Percentiles rank a stretch among this genome's conserved stretches.
Evolutionary conservation across 164 flowering plant genomes (phyloP).

Genomic region (Taxillus chinensis): DNA sequence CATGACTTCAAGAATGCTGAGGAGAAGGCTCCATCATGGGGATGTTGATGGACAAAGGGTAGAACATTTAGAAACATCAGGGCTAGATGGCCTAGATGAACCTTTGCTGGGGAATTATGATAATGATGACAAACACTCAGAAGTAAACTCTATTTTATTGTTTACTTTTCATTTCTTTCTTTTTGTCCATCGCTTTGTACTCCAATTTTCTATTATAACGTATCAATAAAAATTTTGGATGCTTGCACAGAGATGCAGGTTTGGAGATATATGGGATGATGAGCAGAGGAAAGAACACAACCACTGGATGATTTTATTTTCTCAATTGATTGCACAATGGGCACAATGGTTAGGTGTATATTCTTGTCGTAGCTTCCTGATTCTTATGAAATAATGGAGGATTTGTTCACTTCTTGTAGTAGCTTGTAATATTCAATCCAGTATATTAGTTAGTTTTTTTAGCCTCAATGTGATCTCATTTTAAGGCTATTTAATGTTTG

Average conservation of each 20-base stretch:
- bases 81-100: conserved; percentile 39
- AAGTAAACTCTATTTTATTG: conserved; percentile 16
- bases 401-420: too few species aligned
- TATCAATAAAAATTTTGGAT: neutral
- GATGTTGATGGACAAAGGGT: conserved; percentile 55
- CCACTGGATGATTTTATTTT: conserved; percentile 72
- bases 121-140: conserved; percentile 19
- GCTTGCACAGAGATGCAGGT: conserved; percentile 13
- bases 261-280: conserved; percentile 47
- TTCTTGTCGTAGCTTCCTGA: neutral
- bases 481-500: too few species aligned
- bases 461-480: too few species aligned
- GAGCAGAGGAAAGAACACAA: conserved; percentile 33
- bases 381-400: neutral
- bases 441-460: too few species aligned
- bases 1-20: conserved; percentile 48
- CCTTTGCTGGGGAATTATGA: conserved; percentile 56
- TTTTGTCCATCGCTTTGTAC: conserved; percentile 3
- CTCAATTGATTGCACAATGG: conserved; percentile 81
- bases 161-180: neutral
- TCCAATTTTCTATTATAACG: neutral
- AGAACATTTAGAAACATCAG: conserved; percentile 36
- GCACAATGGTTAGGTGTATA: conserved; percentile 80
- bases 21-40: conserved; percentile 72
- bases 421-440: too few species aligned